Evolutionary conservation across 495 filamentous ascomycete genomes (phyloP).

Genomic region (Apiosordaria backusii): DNA sequence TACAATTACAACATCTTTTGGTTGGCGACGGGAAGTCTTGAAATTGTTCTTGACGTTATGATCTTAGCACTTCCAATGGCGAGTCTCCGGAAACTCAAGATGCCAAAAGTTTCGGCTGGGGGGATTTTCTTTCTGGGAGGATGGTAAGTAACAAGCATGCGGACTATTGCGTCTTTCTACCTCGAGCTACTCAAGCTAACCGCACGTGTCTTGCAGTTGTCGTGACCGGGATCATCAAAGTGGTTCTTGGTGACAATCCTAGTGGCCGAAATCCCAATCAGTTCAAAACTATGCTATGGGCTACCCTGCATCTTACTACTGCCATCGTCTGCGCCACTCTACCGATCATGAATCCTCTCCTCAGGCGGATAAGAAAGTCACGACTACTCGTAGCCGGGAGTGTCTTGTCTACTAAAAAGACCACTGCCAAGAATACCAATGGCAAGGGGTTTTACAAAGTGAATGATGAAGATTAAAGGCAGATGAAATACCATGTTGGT

Average conservation of each 20-base stretch:
- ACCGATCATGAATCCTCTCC: slow-evolving; percentile 16
- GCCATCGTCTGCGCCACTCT: slow-evolving; percentile 19
- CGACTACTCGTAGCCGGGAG: neutral
- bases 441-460: neutral
- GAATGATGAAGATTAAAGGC: neutral
- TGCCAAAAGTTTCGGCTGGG: slow-evolving; percentile 27
- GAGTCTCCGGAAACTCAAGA: slow-evolving; percentile 26
- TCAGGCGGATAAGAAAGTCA: slow-evolving; percentile 2
- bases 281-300: slow-evolving; percentile 17
- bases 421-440: neutral
- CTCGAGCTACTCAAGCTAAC: no score
- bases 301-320: slow-evolving; percentile 16
- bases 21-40: slow-evolving; percentile 25
- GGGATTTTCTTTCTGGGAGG: slow-evolving; percentile 35
- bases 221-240: slow-evolving; percentile 19
- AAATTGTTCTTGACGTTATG: slow-evolving; percentile 32
- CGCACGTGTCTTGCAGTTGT: no score
- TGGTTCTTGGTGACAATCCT: slow-evolving; percentile 12
- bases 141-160: slow-evolving; percentile 7
- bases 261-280: slow-evolving; percentile 13
- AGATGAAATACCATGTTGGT: neutral
- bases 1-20: slow-evolving; percentile 29
- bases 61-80: slow-evolving; percentile 34
- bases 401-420: neutral
- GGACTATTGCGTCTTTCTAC: no score